Base-by-base conservation (phyloP, 495 filamentous ascomycete genomes). In the Oidiodendron maius region DNA sequence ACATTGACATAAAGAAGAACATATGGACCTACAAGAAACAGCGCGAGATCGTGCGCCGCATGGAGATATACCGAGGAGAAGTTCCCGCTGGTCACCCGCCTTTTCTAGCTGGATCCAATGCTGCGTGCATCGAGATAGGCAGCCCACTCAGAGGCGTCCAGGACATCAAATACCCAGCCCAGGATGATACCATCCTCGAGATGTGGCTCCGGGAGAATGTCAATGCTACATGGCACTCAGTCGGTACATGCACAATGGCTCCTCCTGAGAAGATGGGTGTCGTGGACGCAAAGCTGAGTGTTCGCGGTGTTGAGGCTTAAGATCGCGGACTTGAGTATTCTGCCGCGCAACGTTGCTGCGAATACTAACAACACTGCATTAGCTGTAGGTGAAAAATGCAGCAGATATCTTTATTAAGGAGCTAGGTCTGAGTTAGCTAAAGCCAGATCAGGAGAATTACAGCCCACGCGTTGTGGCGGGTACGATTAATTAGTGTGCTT, bases 311-410 rank as follows among this genome's bases (percentile, higher is more conserved):
- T 42, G 16, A 61, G 65, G 2, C 50, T 81, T 34, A 60, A 78
- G 45, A 65, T 80, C 1, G 71, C 74, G 0, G 78, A 82, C 56
- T 75, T 77, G 2, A 77, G 65, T 30, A 69, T 82, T 26, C 63
- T 64, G n/a, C 78, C 80, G 2, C 63, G 67, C 51, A 83, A 83
- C 56, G 74, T 84, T 1, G 77, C 52, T 12, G 74, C 75, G 6
- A 85, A 85, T 56, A 83, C 79, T 3, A 71, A 73, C 45, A 81
- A 79, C 51, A 79, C 74, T 1, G 81, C 79, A 1, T 57, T 84
- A 51, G 53, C 72, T 28, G 61, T 84, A 30, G 79, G 78, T 8
- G 80, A 84, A 63, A 82, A 75, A 64, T n/a, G 79, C 70, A 15
- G 79, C 81, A 1, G 69, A 72, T 39, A 74, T 84, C 20, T 66